phyloP scores from a whole-genome alignment of 2,329 filamentous ascomycete species.

The Botryosphaeria agaves region DNA sequence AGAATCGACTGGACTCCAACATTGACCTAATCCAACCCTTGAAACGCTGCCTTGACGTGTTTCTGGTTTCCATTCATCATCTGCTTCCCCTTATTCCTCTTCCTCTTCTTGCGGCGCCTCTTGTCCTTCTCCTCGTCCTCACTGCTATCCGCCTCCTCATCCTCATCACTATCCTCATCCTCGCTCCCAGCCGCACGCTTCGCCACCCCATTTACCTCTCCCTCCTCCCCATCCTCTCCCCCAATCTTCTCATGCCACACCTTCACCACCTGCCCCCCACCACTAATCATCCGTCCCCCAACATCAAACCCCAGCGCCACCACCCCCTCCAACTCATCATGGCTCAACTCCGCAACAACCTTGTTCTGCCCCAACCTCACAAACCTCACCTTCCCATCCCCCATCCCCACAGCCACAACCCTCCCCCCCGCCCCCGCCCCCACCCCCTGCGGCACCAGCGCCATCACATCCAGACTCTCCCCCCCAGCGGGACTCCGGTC shows the following conservation, averaged over 20 bases:
- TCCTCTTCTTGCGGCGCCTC: constrained; percentile 26
- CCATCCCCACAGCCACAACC: constrained; percentile 62
- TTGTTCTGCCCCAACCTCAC: constrained; percentile 60
- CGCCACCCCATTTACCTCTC: constrained; percentile 9
- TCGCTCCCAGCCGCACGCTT: constrained; percentile 18
- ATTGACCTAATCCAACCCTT: constrained; percentile 13
- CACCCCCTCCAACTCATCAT: constrained; percentile 65
- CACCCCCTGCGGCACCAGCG: constrained; percentile 51
- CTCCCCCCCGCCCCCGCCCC: constrained; percentile 48
- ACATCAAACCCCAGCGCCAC: constrained; percentile 71
- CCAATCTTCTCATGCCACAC: constrained; percentile 67
- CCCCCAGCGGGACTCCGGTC: constrained; percentile 43
- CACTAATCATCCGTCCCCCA: constrained; percentile 72
- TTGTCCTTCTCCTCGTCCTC: constrained; percentile 25
- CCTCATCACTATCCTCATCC: constrained; percentile 15
- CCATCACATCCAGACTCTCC: constrained; percentile 68
- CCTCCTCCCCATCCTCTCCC: constrained; percentile 33
- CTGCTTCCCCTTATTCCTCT: constrained; percentile 15
- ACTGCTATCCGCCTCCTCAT: constrained; percentile 26
- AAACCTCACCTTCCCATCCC: constrained; percentile 63
- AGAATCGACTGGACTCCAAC: too few relatives aligned
- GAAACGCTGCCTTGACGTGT: constrained; percentile 11
- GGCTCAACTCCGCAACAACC: constrained; percentile 48
- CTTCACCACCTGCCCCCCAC: constrained; percentile 72
- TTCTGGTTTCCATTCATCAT: constrained; percentile 2